These are phyloP conservation scores for Kazachstania kunashirensis DNA, from an alignment of 805 yeast genomes.

Conservation along the genomic window DNA sequence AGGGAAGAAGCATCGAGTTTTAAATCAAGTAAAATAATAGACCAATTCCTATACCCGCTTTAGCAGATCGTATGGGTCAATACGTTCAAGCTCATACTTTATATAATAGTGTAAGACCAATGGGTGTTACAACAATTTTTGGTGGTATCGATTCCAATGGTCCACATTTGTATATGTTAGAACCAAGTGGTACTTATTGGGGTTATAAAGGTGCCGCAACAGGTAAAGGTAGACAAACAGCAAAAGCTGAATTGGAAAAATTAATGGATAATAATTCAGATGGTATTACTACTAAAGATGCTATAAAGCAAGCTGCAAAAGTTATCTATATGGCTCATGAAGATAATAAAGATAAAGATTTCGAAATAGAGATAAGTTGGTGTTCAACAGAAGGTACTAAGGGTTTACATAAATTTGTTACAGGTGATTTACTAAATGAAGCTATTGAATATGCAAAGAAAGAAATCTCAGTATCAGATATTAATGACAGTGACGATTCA, in stretches of 20 bases:
- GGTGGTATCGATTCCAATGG: constrained; percentile 93
- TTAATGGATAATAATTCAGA: constrained; percentile 32
- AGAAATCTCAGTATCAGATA: constrained; percentile 39
- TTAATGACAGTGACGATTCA: constrained; percentile 15
- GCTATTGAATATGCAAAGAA: constrained; percentile 79
- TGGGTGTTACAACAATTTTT: constrained; percentile 84
- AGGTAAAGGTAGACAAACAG: constrained; percentile 98
- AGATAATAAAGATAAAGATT: constrained; percentile 94
- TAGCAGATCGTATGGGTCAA: constrained; percentile 79
- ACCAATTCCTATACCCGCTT: constrained; percentile 68
- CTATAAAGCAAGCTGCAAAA: constrained; percentile 87
- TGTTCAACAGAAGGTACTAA: constrained; percentile 63
- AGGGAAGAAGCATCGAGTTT: constrained; percentile 82
- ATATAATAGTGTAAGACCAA: constrained; percentile 95
- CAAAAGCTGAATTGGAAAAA: constrained; percentile 92
- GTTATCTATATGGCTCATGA: constrained; percentile 92
- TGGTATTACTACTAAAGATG: constrained; percentile 67
- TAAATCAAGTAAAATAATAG: constrained; percentile 60
- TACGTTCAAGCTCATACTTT: constrained; percentile 93
- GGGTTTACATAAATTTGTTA: constrained; percentile 73
- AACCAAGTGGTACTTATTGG: constrained; percentile 96
- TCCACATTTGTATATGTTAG: constrained; percentile 89
- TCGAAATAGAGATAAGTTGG: constrained; percentile 93
- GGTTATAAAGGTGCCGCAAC: constrained; percentile 96
- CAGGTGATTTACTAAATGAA: constrained; percentile 67